Conservation (phyloP, 176 grass and related monocot species). For the Aegilops sharonensis region DNA sequence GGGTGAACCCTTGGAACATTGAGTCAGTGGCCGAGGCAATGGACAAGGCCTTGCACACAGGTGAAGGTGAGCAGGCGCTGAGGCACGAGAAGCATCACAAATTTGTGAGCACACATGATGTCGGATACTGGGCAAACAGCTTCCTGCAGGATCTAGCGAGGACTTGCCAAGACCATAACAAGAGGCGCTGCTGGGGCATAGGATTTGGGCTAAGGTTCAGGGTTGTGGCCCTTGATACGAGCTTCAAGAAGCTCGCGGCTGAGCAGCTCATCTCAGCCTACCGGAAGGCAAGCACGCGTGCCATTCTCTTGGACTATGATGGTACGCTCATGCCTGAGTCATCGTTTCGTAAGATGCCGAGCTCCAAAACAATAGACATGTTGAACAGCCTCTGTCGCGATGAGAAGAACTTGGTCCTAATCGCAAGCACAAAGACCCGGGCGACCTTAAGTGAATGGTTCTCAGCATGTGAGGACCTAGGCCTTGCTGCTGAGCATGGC, state of each 20-base stretch:
- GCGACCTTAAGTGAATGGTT: conserved; percentile 64
- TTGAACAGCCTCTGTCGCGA: conserved; percentile 73
- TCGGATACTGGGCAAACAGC: conserved; percentile 93
- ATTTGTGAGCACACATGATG: conserved; percentile 90
- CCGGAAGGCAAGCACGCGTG: conserved; percentile 42
- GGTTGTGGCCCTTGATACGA: conserved; percentile 84
- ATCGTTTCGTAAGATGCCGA: conserved; percentile 69
- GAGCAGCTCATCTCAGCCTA: conserved; percentile 88
- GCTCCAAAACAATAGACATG: conserved; percentile 52
- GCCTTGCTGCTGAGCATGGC: conserved; percentile 79
- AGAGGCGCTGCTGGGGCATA: conserved; percentile 83
- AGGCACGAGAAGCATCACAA: conserved; percentile 83
- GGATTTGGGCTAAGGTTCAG: conserved; percentile 85
- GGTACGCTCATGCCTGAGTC: conserved; percentile 87
- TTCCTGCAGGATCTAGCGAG: conserved; percentile 86
- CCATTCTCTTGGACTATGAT: conserved; percentile 88
- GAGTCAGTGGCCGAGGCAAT: conserved; percentile 87
- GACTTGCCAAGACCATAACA: conserved; percentile 75
- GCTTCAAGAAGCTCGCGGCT: conserved; percentile 81
- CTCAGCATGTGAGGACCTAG: conserved; percentile 64
- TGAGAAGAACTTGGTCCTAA: conserved; percentile 70
- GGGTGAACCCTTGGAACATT: conserved; percentile 95
- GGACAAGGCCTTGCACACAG: conserved; percentile 74
- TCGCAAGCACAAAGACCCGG: conserved; percentile 75
- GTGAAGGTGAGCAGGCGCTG: conserved; percentile 69